Base-by-base conservation (phyloP, 352 stramenopile species). In the Phytophthora ramorum region DNA sequence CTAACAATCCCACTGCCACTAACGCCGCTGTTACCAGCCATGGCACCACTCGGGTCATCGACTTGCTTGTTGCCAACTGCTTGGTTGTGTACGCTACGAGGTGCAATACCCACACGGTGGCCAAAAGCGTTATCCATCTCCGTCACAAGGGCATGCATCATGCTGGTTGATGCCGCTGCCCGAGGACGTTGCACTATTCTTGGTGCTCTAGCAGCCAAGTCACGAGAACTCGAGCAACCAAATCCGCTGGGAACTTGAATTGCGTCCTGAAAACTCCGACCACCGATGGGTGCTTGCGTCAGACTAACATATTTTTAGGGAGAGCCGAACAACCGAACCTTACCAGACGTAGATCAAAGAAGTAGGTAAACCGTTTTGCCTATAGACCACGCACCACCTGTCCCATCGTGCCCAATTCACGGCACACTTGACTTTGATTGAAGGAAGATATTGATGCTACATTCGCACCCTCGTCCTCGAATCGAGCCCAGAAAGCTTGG, bases 151-250 rank as follows among this genome's bases (percentile, higher is more conserved):
- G 20, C 30, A 38, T 12, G n/a, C 26, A 61, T 52, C 38, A 14
- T 49, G 35, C 37, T 41, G 34, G 24, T 19, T 12, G 38, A 45
- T 22, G 38, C 51, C 26, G 22, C 19, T 30, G 40, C 12, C 30
- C 41, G 53, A 52, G 41, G 55, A 63, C 56, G 56, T 41, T 41
- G 44, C 43, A 30, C 56, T 63, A 63, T 63, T 63, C 56, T 63
- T 63, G 56, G 56, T 35, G 51, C 51, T 19, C 20, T 40, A 32
- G 16, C 26, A 28, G 14, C 30, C 13, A 47, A 35, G 35, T 16
- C 35, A 47, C 50, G 37, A 32, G 7, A 32, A 32, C 6, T 17
- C 19, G 8, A 12, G 54, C 54, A 32, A 28, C 22, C 45, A 41
- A 44, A 62, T 32, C 17, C 13, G 30, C 41, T 16, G n/a, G 28